These are phyloP conservation scores for Aureoboletus auriporus DNA, from an alignment of 768 basidiomycete genomes.

Conservation along the genomic window DNA sequence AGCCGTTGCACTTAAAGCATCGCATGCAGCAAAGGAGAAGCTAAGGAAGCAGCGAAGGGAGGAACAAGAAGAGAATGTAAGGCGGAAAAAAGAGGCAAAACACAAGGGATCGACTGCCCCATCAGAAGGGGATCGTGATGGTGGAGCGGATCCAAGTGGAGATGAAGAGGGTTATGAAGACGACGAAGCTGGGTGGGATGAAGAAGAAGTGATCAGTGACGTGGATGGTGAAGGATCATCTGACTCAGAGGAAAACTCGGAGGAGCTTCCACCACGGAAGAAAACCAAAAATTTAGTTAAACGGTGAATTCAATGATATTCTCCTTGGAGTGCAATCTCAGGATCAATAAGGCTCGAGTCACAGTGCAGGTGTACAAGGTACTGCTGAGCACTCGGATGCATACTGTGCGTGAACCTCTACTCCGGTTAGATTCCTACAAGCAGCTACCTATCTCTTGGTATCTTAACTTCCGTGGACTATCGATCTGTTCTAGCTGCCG, in stretches of 20 bases:
- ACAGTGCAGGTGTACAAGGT: too few species aligned
- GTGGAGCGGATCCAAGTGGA: slow-evolving; percentile 40
- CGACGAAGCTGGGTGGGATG: slow-evolving; percentile 46
- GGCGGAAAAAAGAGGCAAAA: slow-evolving; percentile 62
- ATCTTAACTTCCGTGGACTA: slow-evolving; percentile 59
- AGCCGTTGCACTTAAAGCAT: slow-evolving; percentile 57
- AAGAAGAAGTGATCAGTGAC: slow-evolving; percentile 63
- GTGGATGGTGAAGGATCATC: slow-evolving; percentile 42
- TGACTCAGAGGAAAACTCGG: slow-evolving; percentile 44
- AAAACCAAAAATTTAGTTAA: slow-evolving; percentile 49
- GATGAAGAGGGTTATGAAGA: slow-evolving; percentile 36
- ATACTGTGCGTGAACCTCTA: too few species aligned
- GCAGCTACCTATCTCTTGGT: slow-evolving; percentile 58
- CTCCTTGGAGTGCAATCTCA: too few species aligned
- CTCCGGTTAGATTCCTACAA: not conserved
- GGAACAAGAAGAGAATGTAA: slow-evolving; percentile 90
- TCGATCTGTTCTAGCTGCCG: slow-evolving; percentile 61
- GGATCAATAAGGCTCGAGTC: too few species aligned
- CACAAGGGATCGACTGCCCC: slow-evolving; percentile 22
- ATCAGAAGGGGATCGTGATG: slow-evolving; percentile 33
- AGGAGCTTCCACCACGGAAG: slow-evolving; percentile 46
- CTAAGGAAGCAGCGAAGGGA: slow-evolving; percentile 74
- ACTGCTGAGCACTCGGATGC: too few species aligned
- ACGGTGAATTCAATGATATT: slow-evolving; percentile 28
- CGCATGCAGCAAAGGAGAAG: slow-evolving; percentile 74